phyloP scores from a whole-genome alignment of 768 basidiomycete genomes.

The Postia placenta region DNA sequence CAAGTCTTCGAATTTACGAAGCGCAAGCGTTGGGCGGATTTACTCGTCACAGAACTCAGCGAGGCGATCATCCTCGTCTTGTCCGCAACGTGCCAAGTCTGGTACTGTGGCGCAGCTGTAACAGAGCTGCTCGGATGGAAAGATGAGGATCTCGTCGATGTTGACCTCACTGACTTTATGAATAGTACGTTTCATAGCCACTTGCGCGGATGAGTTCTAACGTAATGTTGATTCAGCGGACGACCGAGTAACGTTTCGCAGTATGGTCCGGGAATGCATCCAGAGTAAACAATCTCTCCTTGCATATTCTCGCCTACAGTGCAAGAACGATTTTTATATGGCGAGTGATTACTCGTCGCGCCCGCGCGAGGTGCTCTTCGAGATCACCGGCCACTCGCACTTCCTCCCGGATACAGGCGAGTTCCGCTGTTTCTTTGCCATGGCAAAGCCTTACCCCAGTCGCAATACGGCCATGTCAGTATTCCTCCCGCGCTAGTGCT shows the following conservation, averaged over 20 bases:
- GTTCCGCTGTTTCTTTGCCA: constrained; percentile 63
- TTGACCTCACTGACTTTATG: constrained; percentile 57
- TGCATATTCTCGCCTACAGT: constrained; percentile 55
- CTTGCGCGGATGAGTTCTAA: neutral
- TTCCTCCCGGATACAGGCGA: constrained; percentile 30
- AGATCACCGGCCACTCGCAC: constrained; percentile 63
- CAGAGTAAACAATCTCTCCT: constrained; percentile 44
- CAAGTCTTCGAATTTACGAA: constrained; percentile 74
- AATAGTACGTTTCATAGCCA: constrained; percentile 60
- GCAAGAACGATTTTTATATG: constrained; percentile 30
- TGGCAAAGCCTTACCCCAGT: constrained; percentile 73
- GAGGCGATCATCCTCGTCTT: constrained; percentile 68
- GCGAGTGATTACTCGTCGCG: constrained; percentile 19
- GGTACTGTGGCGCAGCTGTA: constrained; percentile 65
- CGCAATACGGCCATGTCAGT: constrained; percentile 64
- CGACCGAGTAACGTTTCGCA: constrained; percentile 43
- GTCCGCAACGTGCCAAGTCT: constrained; percentile 53
- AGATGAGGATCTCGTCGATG: constrained; percentile 66
- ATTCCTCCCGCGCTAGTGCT: constrained; percentile 1
- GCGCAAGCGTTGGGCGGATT: constrained; percentile 81
- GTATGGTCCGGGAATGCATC: constrained; percentile 51
- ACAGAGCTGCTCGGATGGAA: constrained; percentile 75
- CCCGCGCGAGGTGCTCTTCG: constrained; percentile 51
- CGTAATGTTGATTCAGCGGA: constrained; percentile 33
- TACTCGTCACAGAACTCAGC: constrained; percentile 69